These are phyloP conservation scores for Gaultheria prostrata DNA, from an alignment of 148 eudicot species.

Conservation along the genomic window DNA sequence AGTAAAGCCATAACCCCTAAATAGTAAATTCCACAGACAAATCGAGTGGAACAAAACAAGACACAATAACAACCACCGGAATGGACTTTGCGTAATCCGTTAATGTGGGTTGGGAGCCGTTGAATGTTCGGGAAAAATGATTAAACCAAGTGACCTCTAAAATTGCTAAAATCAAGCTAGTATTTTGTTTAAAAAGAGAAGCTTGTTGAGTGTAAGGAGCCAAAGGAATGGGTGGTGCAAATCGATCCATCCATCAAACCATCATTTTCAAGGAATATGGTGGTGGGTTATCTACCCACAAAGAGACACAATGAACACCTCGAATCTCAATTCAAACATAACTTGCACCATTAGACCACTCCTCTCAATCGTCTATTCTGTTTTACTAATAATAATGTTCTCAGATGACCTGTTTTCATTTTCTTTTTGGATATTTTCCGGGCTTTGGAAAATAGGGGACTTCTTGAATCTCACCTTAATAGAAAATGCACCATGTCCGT, in stretches of 20 bases:
- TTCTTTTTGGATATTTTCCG: not conserved
- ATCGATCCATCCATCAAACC: not conserved
- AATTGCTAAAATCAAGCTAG: not conserved
- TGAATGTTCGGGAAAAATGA: not conserved
- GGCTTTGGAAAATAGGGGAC: not conserved
- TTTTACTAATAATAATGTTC: too few relatives aligned
- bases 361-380: not conserved
- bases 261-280: slow-evolving; percentile 3
- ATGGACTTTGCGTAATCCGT: not conserved
- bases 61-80: not conserved
- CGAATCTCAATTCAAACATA: not conserved
- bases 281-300: slow-evolving; percentile 16
- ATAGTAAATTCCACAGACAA: not conserved
- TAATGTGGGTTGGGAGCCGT: not conserved
- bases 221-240: slow-evolving; percentile 15
- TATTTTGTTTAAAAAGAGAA: not conserved
- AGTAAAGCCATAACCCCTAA: not conserved
- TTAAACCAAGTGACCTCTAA: not conserved
- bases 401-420: not conserved
- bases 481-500: too few relatives aligned
- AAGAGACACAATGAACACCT: not conserved
- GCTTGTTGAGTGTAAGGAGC: slow-evolving; percentile 8
- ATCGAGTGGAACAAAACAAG: not conserved
- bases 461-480: not conserved
- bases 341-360: not conserved